Evolutionary conservation across 2,329 filamentous ascomycete genomes (phyloP).

Genomic region (Penicillium sp.): DNA sequence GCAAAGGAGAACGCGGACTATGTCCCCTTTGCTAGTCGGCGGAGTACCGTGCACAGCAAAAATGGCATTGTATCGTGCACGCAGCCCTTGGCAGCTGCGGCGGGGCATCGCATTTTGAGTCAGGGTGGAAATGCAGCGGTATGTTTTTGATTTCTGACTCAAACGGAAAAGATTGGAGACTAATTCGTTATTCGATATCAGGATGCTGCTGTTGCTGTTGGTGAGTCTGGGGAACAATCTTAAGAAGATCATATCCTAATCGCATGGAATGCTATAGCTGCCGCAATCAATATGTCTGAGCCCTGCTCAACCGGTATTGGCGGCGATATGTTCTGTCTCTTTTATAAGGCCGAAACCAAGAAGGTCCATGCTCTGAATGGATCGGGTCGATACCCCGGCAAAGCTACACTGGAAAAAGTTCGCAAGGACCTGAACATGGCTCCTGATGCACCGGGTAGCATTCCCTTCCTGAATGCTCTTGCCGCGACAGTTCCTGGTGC

Average conservation of each 20-base stretch:
- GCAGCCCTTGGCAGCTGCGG: slow-evolving; percentile 85
- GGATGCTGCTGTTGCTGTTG: slow-evolving; percentile 95
- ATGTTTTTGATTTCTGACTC: not conserved
- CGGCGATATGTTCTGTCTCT: slow-evolving; percentile 95
- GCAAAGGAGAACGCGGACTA: slow-evolving; percentile 48
- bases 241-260: slow-evolving; percentile 8
- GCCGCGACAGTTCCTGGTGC: slow-evolving; percentile 87
- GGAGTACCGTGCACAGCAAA: slow-evolving; percentile 91
- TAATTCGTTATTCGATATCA: slow-evolving; percentile 35
- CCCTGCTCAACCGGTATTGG: slow-evolving; percentile 92
- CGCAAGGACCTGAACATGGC: slow-evolving; percentile 68
- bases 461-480: slow-evolving; percentile 76
- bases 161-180: not conserved
- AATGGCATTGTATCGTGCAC: slow-evolving; percentile 88
- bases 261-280: slow-evolving; percentile 56
- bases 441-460: slow-evolving; percentile 57
- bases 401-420: slow-evolving; percentile 69
- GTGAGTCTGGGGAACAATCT: slow-evolving; percentile 48
- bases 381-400: slow-evolving; percentile 77
- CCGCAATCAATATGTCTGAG: slow-evolving; percentile 89
- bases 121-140: slow-evolving; percentile 62
- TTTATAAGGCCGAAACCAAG: slow-evolving; percentile 79
- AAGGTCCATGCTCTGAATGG: slow-evolving; percentile 87
- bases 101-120: slow-evolving; percentile 79
- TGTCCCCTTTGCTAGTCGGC: slow-evolving; percentile 61